A percentile compares a stretch with the other conserved stretches of the same genome.
phyloP scores from a whole-genome alignment of 2,329 filamentous ascomycete species.

The Daldinia sp. region DNA sequence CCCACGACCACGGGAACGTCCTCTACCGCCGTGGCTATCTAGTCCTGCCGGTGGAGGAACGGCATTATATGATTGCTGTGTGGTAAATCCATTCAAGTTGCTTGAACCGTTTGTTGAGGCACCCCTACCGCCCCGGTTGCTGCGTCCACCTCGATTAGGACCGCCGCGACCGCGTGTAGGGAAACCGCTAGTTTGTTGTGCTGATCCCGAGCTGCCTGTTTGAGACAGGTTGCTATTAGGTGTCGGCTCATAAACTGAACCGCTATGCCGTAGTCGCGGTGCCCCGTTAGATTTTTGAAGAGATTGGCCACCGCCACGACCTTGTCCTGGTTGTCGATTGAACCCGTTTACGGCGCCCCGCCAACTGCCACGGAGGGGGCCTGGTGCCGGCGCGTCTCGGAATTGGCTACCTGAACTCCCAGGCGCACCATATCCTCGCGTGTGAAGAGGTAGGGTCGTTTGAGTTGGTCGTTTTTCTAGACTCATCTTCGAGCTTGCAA shows the following conservation, averaged over 20 bases:
- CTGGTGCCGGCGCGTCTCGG: conserved; percentile 63
- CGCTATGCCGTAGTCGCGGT: conserved; percentile 60
- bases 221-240: conserved; percentile 37
- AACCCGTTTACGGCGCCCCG: conserved; percentile 63
- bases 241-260: conserved; percentile 58
- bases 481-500: conserved; percentile 70
- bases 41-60: conserved; percentile 69
- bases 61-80: conserved; percentile 56
- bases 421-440: conserved; percentile 34
- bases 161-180: conserved; percentile 45
- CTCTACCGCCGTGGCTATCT: conserved; percentile 52
- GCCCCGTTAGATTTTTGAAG: conserved; percentile 47
- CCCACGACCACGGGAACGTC: conserved; percentile 42
- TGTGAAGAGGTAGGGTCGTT: conserved; percentile 50
- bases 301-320: conserved; percentile 46
- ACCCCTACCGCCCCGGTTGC: conserved; percentile 36
- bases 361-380: conserved; percentile 64
- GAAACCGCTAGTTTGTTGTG: conserved; percentile 44
- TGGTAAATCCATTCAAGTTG: conserved; percentile 8
- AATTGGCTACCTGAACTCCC: conserved; percentile 69
- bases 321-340: conserved; percentile 50
- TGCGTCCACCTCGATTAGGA: conserved; percentile 28
- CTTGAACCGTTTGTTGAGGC: conserved; percentile 1
- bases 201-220: conserved; percentile 20
- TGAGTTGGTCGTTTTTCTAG: conserved; percentile 61